Conservation (phyloP, 352 stramenopile genomes). For the Globisporangium solare region DNA sequence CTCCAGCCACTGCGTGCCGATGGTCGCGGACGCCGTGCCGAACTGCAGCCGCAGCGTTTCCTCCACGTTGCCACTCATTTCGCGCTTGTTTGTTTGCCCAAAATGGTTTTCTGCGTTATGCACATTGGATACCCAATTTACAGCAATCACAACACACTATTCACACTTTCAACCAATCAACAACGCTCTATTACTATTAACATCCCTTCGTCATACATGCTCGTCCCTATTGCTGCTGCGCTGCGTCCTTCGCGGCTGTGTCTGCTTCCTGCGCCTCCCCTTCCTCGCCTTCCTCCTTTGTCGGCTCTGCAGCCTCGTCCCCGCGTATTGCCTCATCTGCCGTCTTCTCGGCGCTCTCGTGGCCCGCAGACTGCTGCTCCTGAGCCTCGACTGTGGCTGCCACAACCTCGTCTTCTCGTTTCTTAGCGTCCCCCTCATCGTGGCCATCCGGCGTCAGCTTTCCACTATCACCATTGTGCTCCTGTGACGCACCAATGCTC, state of each 20-base stretch:
- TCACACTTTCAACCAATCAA: not conserved
- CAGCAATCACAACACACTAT: not conserved
- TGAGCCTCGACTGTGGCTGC: no score
- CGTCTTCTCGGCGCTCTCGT: not conserved
- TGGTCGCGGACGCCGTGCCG: conserved; percentile 56
- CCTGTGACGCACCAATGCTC: not conserved
- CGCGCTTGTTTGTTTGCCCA: not conserved
- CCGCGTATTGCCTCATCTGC: not conserved
- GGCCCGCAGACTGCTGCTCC: not conserved
- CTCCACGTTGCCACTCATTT: conserved; percentile 22
- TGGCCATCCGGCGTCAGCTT: not conserved
- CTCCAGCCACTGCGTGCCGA: conserved; percentile 55
- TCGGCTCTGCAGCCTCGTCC: not conserved
- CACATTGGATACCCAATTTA: not conserved
- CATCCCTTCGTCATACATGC: not conserved
- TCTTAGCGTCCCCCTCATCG: not conserved
- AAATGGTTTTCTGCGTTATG: no score
- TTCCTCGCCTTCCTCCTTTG: not conserved
- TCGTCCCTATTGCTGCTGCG: not conserved
- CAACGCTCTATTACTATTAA: conserved; percentile 1
- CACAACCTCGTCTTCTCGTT: not conserved
- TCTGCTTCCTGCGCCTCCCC: not conserved
- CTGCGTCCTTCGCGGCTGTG: not conserved
- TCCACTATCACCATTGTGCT: not conserved
- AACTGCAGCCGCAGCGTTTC: conserved; percentile 74